Evolutionary conservation across 1,284 basidiomycete genomes (phyloP).

Genomic region (Leccinum solheimii): DNA sequence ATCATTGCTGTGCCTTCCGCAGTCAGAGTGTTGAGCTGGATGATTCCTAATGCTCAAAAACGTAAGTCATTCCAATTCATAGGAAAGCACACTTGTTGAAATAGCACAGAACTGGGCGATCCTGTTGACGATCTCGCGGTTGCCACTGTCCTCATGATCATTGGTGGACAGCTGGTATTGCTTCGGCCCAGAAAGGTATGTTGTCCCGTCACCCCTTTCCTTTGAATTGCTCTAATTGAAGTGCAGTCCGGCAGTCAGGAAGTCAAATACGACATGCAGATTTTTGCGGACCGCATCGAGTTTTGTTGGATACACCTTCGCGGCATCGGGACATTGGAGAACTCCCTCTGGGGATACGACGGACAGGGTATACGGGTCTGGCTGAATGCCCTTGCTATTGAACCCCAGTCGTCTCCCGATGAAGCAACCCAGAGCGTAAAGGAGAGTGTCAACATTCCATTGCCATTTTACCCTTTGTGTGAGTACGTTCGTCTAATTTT

Average conservation of each 20-base stretch:
- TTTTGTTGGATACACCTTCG: conserved; percentile 98
- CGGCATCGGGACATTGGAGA: conserved; percentile 90
- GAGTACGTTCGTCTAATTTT: conserved; percentile 38
- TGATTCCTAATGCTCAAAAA: conserved; percentile 92
- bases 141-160: conserved; percentile 95
- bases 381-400: conserved; percentile 93
- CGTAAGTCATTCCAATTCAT: conserved; percentile 50
- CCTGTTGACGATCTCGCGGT: conserved; percentile 91
- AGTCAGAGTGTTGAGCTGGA: conserved; percentile 94
- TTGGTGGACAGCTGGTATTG: conserved; percentile 90
- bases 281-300: conserved; percentile 93
- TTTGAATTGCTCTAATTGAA: conserved; percentile 3
- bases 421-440: conserved; percentile 69
- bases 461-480: conserved; percentile 97
- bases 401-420: conserved; percentile 48
- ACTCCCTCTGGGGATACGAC: conserved; percentile 98
- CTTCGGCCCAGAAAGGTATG: conserved; percentile 79
- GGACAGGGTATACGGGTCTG: conserved; percentile 88
- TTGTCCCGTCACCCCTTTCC: not conserved
- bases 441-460: conserved; percentile 87
- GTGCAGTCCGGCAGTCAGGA: conserved; percentile 78
- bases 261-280: conserved; percentile 97
- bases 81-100: conserved; percentile 11
- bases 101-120: conserved; percentile 78
- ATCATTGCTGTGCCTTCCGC: conserved; percentile 84